These are phyloP conservation scores for Berkeleyomyces rouxiae DNA, from an alignment of 2,329 filamentous ascomycete genomes.

Conservation along the genomic window DNA sequence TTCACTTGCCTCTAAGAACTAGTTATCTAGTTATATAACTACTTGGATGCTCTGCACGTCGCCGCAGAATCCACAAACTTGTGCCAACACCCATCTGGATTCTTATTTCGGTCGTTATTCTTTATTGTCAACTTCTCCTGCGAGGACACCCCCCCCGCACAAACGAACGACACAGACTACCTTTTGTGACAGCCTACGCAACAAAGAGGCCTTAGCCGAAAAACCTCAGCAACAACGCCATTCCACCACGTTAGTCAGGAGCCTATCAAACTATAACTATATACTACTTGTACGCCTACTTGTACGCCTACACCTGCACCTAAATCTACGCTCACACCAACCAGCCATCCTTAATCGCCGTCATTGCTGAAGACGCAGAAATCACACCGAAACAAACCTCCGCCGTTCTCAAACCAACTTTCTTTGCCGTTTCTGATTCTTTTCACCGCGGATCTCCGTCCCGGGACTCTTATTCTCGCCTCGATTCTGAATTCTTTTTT, in stretches of 20 bases:
- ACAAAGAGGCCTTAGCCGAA: slow-evolving; percentile 1
- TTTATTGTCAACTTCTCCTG: not conserved
- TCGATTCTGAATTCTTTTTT: too few relatives aligned
- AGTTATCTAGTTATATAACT: too few relatives aligned
- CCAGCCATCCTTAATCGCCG: not conserved
- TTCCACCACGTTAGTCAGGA: not conserved
- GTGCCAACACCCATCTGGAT: not conserved
- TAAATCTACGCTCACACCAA: not conserved
- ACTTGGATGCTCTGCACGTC: not conserved
- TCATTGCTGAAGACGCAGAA: not conserved
- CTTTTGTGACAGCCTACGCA: not conserved
- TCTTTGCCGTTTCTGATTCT: not conserved
- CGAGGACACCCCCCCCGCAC: not conserved
- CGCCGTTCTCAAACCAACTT: not conserved
- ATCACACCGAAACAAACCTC: too few relatives aligned
- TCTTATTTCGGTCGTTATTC: not conserved
- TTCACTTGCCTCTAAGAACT: too few relatives aligned
- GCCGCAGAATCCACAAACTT: not conserved
- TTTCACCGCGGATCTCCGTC: not conserved
- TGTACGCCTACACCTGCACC: not conserved
- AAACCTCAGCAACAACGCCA: not conserved
- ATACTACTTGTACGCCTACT: too few relatives aligned
- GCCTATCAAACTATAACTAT: not conserved
- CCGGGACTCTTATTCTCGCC: too few relatives aligned
- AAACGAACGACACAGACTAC: not conserved